Evolutionary conservation across 768 basidiomycete genomes (phyloP).

Genomic region (Pulveroboletus sp.): DNA sequence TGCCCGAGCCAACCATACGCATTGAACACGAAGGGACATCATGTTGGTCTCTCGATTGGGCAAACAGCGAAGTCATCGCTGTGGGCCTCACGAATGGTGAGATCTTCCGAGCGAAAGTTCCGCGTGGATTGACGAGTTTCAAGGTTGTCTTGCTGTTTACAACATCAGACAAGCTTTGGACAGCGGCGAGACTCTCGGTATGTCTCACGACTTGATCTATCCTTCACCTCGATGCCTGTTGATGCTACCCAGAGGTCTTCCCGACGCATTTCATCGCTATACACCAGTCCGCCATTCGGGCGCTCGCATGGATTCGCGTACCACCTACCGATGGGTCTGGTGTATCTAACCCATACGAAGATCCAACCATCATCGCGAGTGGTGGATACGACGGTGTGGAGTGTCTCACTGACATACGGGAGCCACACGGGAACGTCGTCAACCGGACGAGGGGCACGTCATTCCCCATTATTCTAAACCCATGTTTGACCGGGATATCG

Average conservation of each 20-base stretch:
- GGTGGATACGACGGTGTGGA: constrained; percentile 80
- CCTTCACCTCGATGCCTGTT: background rate
- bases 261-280: constrained; percentile 70
- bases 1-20: constrained; percentile 62
- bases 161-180: constrained; percentile 45
- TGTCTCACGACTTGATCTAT: background rate
- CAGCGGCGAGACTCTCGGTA: constrained; percentile 31
- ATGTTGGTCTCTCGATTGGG: constrained; percentile 88
- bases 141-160: constrained; percentile 58
- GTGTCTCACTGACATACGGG: constrained; percentile 72
- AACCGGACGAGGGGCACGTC: constrained; percentile 70
- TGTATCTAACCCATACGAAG: constrained; percentile 39
- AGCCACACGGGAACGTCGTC: constrained; percentile 61
- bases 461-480: background rate
- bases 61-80: constrained; percentile 76
- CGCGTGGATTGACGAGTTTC: constrained; percentile 1
- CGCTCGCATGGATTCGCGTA: constrained; percentile 68
- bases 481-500: background rate
- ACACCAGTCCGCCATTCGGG: constrained; percentile 79
- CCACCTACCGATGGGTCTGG: constrained; percentile 55
- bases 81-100: constrained; percentile 83
- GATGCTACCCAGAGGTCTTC: constrained; percentile 34
- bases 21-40: constrained; percentile 72
- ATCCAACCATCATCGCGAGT: constrained; percentile 72
- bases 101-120: background rate